Percentiles rank a stretch among this genome's conserved stretches.
These are phyloP conservation scores for Linanthus parryae DNA, from an alignment of 148 eudicot genomes.

Conservation along the genomic window DNA sequence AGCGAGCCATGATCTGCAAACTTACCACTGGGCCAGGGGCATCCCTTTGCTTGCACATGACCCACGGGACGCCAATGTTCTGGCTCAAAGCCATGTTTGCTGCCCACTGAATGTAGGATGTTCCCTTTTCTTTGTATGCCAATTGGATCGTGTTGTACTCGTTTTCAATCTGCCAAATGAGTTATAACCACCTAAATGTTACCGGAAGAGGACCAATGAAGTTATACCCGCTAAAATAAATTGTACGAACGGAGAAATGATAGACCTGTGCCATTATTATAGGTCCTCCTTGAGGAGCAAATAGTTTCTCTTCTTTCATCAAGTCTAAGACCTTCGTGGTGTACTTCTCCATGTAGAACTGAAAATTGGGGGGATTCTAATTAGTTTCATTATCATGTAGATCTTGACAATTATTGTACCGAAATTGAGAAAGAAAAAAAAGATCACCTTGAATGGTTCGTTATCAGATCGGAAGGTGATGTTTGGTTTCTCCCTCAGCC, in stretches of 20 bases:
- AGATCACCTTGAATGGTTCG: conserved; percentile 59
- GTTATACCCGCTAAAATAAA: too few species aligned
- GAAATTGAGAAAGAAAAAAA: too few species aligned
- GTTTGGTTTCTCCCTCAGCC: conserved; percentile 56
- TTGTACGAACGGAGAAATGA: neutral
- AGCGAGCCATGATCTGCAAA: too few species aligned
- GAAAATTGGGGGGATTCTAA: conserved; percentile 4
- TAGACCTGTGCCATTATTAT: conserved; percentile 72
- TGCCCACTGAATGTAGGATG: conserved; percentile 66
- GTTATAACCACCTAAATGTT: neutral
- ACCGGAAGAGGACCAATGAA: too few species aligned
- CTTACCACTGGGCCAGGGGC: conserved; percentile 72
- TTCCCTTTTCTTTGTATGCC: conserved; percentile 45
- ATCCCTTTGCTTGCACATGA: conserved; percentile 86
- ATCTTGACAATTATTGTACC: too few species aligned
- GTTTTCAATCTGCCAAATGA: conserved; percentile 54
- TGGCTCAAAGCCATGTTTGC: conserved; percentile 52
- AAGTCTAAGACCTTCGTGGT: conserved; percentile 32
- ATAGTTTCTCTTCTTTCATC: conserved; percentile 62
- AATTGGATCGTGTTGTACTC: conserved; percentile 64
- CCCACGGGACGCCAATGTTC: conserved; percentile 70
- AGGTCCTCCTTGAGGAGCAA: conserved; percentile 87
- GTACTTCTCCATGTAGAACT: conserved; percentile 58
- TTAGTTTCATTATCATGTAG: too few species aligned
- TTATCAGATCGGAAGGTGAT: conserved; percentile 68